These are phyloP conservation scores for Teunomyces kruisii DNA, from an alignment of 805 yeast species.

Conservation along the genomic window DNA sequence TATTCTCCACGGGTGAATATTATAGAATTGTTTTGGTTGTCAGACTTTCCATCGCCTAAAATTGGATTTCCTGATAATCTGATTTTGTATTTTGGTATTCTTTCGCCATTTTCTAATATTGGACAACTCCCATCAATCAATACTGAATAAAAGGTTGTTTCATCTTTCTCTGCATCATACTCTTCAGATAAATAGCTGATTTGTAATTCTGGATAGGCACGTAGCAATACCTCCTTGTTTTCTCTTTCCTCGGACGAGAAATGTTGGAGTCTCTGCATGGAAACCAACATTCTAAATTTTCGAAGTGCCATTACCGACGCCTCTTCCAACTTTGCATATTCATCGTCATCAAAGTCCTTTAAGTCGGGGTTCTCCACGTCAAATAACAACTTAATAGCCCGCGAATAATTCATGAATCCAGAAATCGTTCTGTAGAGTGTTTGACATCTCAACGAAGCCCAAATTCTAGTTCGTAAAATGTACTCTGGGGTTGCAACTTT, in stretches of 20 bases:
- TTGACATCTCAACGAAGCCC: slow-evolving; percentile 50
- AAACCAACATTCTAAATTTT: slow-evolving; percentile 63
- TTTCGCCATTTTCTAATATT: slow-evolving; percentile 52
- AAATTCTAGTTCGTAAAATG: slow-evolving; percentile 46
- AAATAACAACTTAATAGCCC: slow-evolving; percentile 44
- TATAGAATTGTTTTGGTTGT: slow-evolving; percentile 76
- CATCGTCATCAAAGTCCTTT: slow-evolving; percentile 24
- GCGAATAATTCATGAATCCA: slow-evolving; percentile 48
- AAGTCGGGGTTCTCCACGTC: slow-evolving; percentile 47
- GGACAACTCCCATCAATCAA: slow-evolving; percentile 73
- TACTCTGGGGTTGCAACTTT: slow-evolving; percentile 49
- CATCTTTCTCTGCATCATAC: slow-evolving; percentile 39
- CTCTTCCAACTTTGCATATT: slow-evolving; percentile 38
- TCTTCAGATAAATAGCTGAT: slow-evolving; percentile 61
- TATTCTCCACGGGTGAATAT: slow-evolving; percentile 80
- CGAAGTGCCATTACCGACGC: slow-evolving; percentile 58
- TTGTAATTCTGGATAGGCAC: slow-evolving; percentile 69
- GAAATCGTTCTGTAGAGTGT: slow-evolving; percentile 48
- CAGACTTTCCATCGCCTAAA: slow-evolving; percentile 82
- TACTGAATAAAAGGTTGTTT: slow-evolving; percentile 54
- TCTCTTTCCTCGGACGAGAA: slow-evolving; percentile 59
- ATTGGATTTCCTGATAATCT: slow-evolving; percentile 78
- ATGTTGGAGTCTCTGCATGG: slow-evolving; percentile 60
- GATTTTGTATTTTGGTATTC: slow-evolving; percentile 51
- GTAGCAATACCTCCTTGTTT: slow-evolving; percentile 55